Evolutionary conservation across 768 basidiomycete species (phyloP).

Genomic region (Rhodocollybia butyracea): DNA sequence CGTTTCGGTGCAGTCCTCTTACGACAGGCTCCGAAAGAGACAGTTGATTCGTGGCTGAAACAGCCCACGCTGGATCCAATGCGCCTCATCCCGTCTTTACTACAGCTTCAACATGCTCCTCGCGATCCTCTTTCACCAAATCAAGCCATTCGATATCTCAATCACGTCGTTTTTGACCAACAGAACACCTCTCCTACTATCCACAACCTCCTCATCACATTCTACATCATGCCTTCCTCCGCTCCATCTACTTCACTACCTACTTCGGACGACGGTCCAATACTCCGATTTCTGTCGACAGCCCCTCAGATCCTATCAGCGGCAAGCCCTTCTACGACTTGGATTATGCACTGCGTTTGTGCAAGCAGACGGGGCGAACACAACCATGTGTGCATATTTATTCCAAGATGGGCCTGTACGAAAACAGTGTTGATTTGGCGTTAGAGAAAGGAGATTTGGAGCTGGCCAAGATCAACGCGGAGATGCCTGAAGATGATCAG

Average conservation of each 20-base stretch:
- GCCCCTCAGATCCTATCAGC: constrained; percentile 83
- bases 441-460: constrained; percentile 93
- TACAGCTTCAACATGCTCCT: constrained; percentile 73
- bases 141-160: constrained; percentile 88
- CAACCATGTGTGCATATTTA: constrained; percentile 96
- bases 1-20: constrained; percentile 88
- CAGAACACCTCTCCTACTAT: constrained; percentile 80
- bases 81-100: constrained; percentile 84
- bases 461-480: constrained; percentile 91
- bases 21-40: constrained; percentile 82
- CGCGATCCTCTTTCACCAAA: constrained; percentile 73
- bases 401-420: constrained; percentile 95
- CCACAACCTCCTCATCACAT: constrained; percentile 91
- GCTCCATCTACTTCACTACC: constrained; percentile 27
- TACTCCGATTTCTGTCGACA: constrained; percentile 78
- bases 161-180: constrained; percentile 78
- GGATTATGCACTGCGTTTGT: constrained; percentile 92
- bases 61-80: constrained; percentile 77
- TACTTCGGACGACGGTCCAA: constrained; percentile 66
- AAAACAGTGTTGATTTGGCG: constrained; percentile 94
- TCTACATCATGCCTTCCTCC: constrained; percentile 60
- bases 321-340: constrained; percentile 92
- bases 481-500: constrained; percentile 90
- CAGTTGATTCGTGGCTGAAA: constrained; percentile 90
- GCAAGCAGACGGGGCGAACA: constrained; percentile 75